These are phyloP conservation scores for Aspergillus sp. DNA, from an alignment of 2,329 filamentous ascomycete genomes.

Conservation along the genomic window DNA sequence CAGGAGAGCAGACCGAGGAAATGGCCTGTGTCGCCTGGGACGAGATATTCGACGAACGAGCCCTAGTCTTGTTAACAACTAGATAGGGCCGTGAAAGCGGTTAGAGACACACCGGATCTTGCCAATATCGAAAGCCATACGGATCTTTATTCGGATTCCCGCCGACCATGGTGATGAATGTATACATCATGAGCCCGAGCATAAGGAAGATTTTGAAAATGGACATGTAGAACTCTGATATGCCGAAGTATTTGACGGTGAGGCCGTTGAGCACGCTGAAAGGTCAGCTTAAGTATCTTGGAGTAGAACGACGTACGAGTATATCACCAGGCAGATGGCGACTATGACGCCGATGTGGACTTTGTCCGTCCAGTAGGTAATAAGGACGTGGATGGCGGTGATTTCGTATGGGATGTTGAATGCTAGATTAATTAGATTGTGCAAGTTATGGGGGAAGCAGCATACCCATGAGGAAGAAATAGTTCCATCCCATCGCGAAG, in stretches of 20 bases:
- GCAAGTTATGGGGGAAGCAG: not conserved
- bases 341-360: slow-evolving; percentile 39
- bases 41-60: slow-evolving; percentile 65
- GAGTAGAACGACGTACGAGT: slow-evolving; percentile 22
- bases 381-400: slow-evolving; percentile 40
- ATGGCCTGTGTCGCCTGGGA: slow-evolving; percentile 60
- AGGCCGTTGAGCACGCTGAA: slow-evolving; percentile 4
- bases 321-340: slow-evolving; percentile 32
- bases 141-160: slow-evolving; percentile 68
- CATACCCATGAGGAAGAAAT: slow-evolving; percentile 27
- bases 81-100: no score
- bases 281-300: no score
- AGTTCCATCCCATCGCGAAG: slow-evolving; percentile 33
- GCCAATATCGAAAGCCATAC: slow-evolving; percentile 67
- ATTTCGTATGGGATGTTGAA: slow-evolving; percentile 41
- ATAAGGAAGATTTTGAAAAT: slow-evolving; percentile 62
- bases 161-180: slow-evolving; percentile 75
- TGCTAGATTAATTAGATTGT: no score
- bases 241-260: slow-evolving; percentile 7
- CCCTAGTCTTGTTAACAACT: slow-evolving; percentile 33
- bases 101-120: no score
- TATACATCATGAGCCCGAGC: slow-evolving; percentile 66
- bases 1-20: slow-evolving; percentile 60
- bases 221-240: slow-evolving; percentile 15
- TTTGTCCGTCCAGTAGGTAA: slow-evolving; percentile 41